A percentile compares a stretch with the other conserved stretches of the same genome.
Evolutionary conservation across 75 land plant genomes (phyloP).

Genomic region (Adiantum capillusveneris): DNA sequence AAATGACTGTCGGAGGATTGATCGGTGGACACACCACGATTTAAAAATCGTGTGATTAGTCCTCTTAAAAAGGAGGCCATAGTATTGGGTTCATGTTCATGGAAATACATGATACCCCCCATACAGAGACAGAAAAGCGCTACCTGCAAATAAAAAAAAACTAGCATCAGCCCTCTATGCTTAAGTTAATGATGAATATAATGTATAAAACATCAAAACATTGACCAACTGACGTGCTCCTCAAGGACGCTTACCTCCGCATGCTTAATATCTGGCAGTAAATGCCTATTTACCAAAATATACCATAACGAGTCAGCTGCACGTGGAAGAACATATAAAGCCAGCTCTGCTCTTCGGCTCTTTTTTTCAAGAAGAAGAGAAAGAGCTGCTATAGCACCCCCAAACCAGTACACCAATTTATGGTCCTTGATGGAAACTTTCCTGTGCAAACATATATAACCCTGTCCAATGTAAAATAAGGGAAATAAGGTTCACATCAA

Average conservation of each 20-base stretch:
- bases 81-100: slow-evolving; percentile 91
- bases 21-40: slow-evolving; percentile 1
- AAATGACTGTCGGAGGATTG: background rate
- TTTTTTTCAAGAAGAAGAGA: slow-evolving; percentile 89
- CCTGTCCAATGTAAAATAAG: slow-evolving; percentile 12
- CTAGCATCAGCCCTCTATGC: slow-evolving; percentile 4
- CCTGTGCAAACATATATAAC: slow-evolving; percentile 72
- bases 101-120: slow-evolving; percentile 94
- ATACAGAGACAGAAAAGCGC: slow-evolving; percentile 77
- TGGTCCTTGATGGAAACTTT: slow-evolving; percentile 78
- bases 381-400: slow-evolving; percentile 69
- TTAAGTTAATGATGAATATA: too few species aligned
- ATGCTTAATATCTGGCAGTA: slow-evolving; percentile 78
- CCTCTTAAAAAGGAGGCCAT: slow-evolving; percentile 94
- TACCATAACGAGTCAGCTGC: slow-evolving; percentile 95
- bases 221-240: too few species aligned
- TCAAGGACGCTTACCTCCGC: slow-evolving; percentile 75
- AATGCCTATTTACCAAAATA: slow-evolving; percentile 77
- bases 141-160: slow-evolving; percentile 44
- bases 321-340: slow-evolving; percentile 91
- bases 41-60: slow-evolving; percentile 65
- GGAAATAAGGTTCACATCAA: background rate
- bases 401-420: slow-evolving; percentile 79
- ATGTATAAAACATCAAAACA: too few species aligned
- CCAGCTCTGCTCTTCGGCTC: slow-evolving; percentile 69